These are phyloP conservation scores for Solanum ossicruentum DNA, from an alignment of 257 asterid genomes.

Conservation along the genomic window DNA sequence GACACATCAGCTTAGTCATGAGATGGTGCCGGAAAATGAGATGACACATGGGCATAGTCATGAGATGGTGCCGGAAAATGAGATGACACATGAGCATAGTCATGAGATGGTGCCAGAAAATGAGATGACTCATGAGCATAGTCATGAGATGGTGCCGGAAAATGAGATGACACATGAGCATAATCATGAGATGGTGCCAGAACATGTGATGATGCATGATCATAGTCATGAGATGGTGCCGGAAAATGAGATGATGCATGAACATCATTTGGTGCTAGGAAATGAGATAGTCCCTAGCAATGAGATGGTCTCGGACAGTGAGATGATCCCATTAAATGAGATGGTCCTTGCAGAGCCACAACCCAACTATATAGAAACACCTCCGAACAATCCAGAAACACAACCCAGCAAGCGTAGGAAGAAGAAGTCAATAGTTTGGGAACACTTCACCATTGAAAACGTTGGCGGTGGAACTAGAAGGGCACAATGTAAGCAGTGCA, in stretches of 20 bases:
- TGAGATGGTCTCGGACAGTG: neutral
- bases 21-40: neutral
- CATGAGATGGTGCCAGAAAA: neutral
- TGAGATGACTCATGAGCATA: neutral
- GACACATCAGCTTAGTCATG: neutral
- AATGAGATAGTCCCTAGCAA: neutral
- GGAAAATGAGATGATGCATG: neutral
- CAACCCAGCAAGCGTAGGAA: constrained; percentile 48
- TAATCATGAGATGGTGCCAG: neutral
- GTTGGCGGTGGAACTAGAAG: constrained; percentile 67
- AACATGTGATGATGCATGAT: neutral
- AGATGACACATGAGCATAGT: neutral
- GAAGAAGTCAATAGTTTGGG: constrained; percentile 97
- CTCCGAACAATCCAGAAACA: constrained; percentile 9
- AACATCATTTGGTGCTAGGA: neutral
- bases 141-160: neutral
- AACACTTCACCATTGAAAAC: constrained; percentile 82
- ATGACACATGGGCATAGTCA: neutral
- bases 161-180: neutral
- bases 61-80: neutral
- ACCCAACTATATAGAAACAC: constrained; percentile 21
- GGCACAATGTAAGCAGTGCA: constrained; percentile 94
- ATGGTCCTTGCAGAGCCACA: constrained; percentile 45
- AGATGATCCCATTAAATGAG: constrained; percentile 15
- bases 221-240: neutral